A percentile compares a stretch with the other conserved stretches of the same genome.
phyloP scores from a whole-genome alignment of 768 basidiomycete genomes.

The Auricularia cornea region DNA sequence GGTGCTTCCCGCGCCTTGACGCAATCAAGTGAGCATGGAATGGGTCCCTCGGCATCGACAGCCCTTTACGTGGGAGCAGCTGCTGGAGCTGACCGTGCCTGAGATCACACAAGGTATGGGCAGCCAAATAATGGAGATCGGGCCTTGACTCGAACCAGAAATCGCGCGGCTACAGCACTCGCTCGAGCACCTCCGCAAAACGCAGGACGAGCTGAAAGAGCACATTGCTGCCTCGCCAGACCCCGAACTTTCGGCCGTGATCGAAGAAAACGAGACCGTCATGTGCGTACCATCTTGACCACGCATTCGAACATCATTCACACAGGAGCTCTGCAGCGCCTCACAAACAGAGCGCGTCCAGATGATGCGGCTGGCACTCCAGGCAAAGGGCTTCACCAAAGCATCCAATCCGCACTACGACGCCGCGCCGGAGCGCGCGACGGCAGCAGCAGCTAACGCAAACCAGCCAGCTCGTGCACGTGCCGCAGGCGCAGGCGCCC shows the following conservation, averaged over 20 bases:
- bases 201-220: slow-evolving; percentile 50
- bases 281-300: slow-evolving; percentile 47
- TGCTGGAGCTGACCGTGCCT: slow-evolving; percentile 52
- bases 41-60: slow-evolving; percentile 52
- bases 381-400: slow-evolving; percentile 45
- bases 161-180: slow-evolving; percentile 71
- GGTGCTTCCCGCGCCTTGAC: not conserved
- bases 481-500: too few species aligned
- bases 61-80: slow-evolving; percentile 66
- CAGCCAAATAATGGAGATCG: not conserved
- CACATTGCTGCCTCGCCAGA: slow-evolving; percentile 39
- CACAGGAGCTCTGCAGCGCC: slow-evolving; percentile 34
- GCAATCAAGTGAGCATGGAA: slow-evolving; percentile 1
- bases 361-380: slow-evolving; percentile 58
- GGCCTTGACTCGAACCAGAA: slow-evolving; percentile 35
- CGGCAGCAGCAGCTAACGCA: not conserved
- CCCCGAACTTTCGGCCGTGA: slow-evolving; percentile 48
- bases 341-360: slow-evolving; percentile 71
- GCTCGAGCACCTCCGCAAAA: slow-evolving; percentile 48
- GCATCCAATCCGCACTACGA: slow-evolving; percentile 42
- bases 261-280: slow-evolving; percentile 63
- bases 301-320: too few species aligned
- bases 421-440: not conserved
- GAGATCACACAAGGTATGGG: slow-evolving; percentile 62
- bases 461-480: too few species aligned